Percentiles rank a stretch among this genome's conserved stretches.
Conservation (phyloP, 2,329 filamentous ascomycete species). For the Botrytis tulipae region DNA sequence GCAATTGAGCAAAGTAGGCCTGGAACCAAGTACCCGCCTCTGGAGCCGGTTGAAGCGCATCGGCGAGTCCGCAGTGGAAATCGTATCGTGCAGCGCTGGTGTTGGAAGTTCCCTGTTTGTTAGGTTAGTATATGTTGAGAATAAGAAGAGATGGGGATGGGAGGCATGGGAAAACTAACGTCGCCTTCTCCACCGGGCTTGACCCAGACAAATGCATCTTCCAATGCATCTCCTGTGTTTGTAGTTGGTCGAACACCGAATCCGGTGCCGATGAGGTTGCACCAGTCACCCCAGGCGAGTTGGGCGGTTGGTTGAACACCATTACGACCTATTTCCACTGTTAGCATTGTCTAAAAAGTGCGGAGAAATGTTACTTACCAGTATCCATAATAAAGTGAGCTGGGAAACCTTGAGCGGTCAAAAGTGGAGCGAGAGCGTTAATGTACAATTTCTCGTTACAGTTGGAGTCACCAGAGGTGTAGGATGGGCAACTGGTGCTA, state of each 20-base stretch:
- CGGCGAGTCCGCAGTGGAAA: slow-evolving; percentile 48
- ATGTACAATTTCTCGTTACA: slow-evolving; percentile 54
- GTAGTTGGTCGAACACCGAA: slow-evolving; percentile 63
- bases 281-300: slow-evolving; percentile 63
- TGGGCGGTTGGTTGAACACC: slow-evolving; percentile 59
- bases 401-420: slow-evolving; percentile 47
- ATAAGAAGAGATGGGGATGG: not conserved
- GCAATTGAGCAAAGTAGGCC: slow-evolving; percentile 57
- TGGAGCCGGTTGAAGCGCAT: slow-evolving; percentile 61
- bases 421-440: slow-evolving; percentile 50
- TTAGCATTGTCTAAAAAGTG: slow-evolving; percentile 8
- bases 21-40: slow-evolving; percentile 66
- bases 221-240: slow-evolving; percentile 56
- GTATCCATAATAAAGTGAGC: slow-evolving; percentile 57
- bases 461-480: slow-evolving; percentile 45
- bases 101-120: slow-evolving; percentile 41
- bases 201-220: slow-evolving; percentile 69
- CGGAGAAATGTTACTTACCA: slow-evolving; percentile 37
- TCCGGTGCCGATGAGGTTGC: slow-evolving; percentile 61
- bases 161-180: slow-evolving; percentile 21
- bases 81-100: slow-evolving; percentile 48
- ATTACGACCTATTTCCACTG: slow-evolving; percentile 49
- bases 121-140: not conserved
- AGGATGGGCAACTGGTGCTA: slow-evolving; percentile 44
- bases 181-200: slow-evolving; percentile 60